A percentile compares a stretch with the other conserved stretches of the same genome.
These are phyloP conservation scores for Elaphomyces granulatus DNA, from an alignment of 495 filamentous ascomycete species.

Conservation along the genomic window DNA sequence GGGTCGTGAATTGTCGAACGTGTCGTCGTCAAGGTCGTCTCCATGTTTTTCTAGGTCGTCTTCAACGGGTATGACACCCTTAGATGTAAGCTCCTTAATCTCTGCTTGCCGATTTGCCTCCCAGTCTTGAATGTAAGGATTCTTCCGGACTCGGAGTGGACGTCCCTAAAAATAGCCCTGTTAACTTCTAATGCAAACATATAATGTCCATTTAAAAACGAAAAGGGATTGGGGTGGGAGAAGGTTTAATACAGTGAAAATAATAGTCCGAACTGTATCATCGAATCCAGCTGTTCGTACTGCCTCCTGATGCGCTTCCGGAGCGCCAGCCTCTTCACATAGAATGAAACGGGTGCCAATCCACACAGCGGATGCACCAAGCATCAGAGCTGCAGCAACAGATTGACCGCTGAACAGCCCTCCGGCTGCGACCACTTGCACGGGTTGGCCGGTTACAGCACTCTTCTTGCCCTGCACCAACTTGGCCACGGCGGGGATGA, in stretches of 20 bases:
- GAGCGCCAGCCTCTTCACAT: slow-evolving; percentile 82
- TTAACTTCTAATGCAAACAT: slow-evolving; percentile 9
- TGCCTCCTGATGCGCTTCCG: slow-evolving; percentile 90
- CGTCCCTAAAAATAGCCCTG: slow-evolving; percentile 44
- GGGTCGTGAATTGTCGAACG: slow-evolving; percentile 80
- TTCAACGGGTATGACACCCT: slow-evolving; percentile 88
- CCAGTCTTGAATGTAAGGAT: slow-evolving; percentile 90
- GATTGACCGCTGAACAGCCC: slow-evolving; percentile 89
- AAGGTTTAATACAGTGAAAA: slow-evolving; percentile 60
- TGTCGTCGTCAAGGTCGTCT: slow-evolving; percentile 58
- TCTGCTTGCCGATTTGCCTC: slow-evolving; percentile 77
- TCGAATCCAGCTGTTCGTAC: slow-evolving; percentile 84
- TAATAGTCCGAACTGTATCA: slow-evolving; percentile 91
- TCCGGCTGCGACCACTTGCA: slow-evolving; percentile 86
- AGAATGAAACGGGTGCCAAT: slow-evolving; percentile 94
- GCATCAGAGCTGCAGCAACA: slow-evolving; percentile 79
- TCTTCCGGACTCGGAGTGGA: slow-evolving; percentile 82
- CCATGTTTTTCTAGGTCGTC: slow-evolving; percentile 78
- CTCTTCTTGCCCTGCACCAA: slow-evolving; percentile 69
- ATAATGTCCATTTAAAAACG: background rate
- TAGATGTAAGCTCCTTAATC: slow-evolving; percentile 77
- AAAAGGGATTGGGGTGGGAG: background rate
- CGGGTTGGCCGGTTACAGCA: slow-evolving; percentile 69
- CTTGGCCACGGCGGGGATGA: slow-evolving; percentile 82
- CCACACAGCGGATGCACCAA: slow-evolving; percentile 89